Percentiles rank a stretch among this genome's conserved stretches.
Evolutionary conservation across 495 filamentous ascomycete genomes (phyloP).

Genomic region (Aspergillus baeticus): DNA sequence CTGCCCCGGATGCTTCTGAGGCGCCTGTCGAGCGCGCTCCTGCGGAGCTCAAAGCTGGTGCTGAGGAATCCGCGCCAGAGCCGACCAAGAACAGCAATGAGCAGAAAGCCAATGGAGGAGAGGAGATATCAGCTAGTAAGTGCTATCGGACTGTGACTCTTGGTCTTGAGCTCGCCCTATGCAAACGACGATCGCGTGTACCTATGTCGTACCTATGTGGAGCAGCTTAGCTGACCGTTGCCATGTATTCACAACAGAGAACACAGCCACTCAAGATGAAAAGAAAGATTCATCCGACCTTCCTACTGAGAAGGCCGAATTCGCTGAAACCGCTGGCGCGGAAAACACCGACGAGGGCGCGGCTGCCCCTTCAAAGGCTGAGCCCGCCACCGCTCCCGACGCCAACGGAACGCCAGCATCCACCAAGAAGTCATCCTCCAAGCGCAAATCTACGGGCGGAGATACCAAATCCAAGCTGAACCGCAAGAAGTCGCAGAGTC

Average conservation of each 20-base stretch:
- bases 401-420: constrained; percentile 48
- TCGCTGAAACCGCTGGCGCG: constrained; percentile 31
- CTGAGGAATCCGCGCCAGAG: constrained; percentile 20
- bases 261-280: constrained; percentile 26
- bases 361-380: constrained; percentile 27
- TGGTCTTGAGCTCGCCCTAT: neutral
- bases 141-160: constrained; percentile 2
- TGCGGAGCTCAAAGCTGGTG: constrained; percentile 27
- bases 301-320: constrained; percentile 25
- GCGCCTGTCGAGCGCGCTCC: constrained; percentile 31
- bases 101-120: constrained; percentile 30
- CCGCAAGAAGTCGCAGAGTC: constrained; percentile 75
- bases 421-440: constrained; percentile 44
- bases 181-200: neutral
- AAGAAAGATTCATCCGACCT: constrained; percentile 30
- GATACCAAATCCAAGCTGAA: constrained; percentile 72
- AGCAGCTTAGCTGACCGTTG: constrained; percentile 25
- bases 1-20: constrained; percentile 32
- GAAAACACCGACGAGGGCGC: constrained; percentile 30
- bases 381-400: constrained; percentile 25
- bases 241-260: constrained; percentile 19
- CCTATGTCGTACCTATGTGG: neutral
- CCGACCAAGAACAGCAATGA: constrained; percentile 29
- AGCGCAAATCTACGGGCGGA: constrained; percentile 68
- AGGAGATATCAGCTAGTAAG: constrained; percentile 38